Evolutionary conservation across 2,329 filamentous ascomycete genomes (phyloP).

Genomic region (Leptographium lundbergii): DNA sequence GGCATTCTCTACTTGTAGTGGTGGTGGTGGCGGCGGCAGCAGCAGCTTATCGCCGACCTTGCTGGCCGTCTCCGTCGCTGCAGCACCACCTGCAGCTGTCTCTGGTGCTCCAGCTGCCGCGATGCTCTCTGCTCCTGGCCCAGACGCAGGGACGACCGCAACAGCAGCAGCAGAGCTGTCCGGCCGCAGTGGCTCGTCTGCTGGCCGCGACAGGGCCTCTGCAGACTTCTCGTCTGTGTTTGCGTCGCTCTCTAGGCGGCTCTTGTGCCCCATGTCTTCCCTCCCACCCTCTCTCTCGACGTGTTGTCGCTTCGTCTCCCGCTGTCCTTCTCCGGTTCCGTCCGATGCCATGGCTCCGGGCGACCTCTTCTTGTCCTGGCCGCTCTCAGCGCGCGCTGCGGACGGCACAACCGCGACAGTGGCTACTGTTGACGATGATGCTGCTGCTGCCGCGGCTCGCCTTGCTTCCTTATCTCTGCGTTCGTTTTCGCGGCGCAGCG

Average conservation of each 20-base stretch:
- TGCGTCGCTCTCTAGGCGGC: neutral
- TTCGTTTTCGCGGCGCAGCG: constrained; percentile 79
- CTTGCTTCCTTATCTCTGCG: constrained; percentile 43
- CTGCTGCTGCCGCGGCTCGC: constrained; percentile 18
- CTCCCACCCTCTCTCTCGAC: neutral
- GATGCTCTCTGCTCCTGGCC: neutral
- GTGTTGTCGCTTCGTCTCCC: neutral
- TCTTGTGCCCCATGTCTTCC: neutral
- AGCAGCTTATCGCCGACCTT: neutral
- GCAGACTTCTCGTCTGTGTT: neutral
- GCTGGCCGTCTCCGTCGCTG: neutral
- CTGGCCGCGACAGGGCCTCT: neutral
- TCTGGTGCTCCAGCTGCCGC: neutral
- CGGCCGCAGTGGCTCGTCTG: neutral
- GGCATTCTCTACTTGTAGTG: neutral
- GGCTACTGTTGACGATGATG: constrained; percentile 9
- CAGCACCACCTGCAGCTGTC: neutral
- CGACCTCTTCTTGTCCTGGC: constrained; percentile 11
- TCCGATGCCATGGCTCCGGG: neutral
- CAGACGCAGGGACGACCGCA: neutral
- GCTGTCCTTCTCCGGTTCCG: neutral
- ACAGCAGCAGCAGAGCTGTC: neutral
- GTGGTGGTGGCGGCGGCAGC: neutral
- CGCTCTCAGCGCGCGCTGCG: neutral
- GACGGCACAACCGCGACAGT: neutral